Evolutionary conservation across 768 basidiomycete species (phyloP).

Genomic region (Coprinopsis sp.): DNA sequence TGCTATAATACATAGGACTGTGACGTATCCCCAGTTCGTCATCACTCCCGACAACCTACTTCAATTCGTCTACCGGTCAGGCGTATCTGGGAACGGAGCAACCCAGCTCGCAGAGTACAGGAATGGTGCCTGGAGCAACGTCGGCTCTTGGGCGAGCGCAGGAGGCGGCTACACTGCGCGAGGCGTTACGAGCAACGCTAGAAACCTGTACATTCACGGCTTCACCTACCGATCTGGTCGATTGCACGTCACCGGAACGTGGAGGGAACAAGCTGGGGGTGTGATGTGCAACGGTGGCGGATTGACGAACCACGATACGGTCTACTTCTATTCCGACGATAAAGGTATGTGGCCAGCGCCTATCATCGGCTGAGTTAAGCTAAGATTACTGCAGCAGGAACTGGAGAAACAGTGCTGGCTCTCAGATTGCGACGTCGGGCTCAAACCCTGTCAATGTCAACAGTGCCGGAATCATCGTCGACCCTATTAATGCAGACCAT

Average conservation of each 20-base stretch:
- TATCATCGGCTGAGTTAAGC: background rate
- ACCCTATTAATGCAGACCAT: slow-evolving; percentile 42
- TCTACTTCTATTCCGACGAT: slow-evolving; percentile 43
- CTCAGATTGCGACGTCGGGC: slow-evolving; percentile 35
- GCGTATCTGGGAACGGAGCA: slow-evolving; percentile 43
- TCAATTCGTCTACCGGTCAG: slow-evolving; percentile 45
- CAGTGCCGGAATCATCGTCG: slow-evolving; percentile 38
- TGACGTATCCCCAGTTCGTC: slow-evolving; percentile 48
- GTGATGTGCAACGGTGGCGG: slow-evolving; percentile 40
- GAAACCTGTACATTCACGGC: slow-evolving; percentile 46
- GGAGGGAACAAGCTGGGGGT: slow-evolving; percentile 40
- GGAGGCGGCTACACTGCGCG: slow-evolving; percentile 40
- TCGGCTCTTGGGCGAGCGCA: slow-evolving; percentile 43
- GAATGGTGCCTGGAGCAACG: slow-evolving; percentile 36
- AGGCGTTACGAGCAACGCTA: slow-evolving; percentile 34
- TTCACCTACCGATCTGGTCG: slow-evolving; percentile 36
- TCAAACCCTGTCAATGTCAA: slow-evolving; percentile 39
- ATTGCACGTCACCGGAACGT: slow-evolving; percentile 42
- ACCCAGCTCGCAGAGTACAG: slow-evolving; percentile 45
- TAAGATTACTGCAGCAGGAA: slow-evolving; percentile 26
- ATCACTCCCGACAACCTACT: slow-evolving; percentile 41
- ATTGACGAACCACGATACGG: slow-evolving; percentile 45
- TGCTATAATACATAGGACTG: slow-evolving; percentile 20
- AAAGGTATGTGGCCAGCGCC: slow-evolving; percentile 27
- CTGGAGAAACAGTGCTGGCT: slow-evolving; percentile 41